phyloP scores from a whole-genome alignment of 768 basidiomycete genomes.

The Lactarius psammicola region DNA sequence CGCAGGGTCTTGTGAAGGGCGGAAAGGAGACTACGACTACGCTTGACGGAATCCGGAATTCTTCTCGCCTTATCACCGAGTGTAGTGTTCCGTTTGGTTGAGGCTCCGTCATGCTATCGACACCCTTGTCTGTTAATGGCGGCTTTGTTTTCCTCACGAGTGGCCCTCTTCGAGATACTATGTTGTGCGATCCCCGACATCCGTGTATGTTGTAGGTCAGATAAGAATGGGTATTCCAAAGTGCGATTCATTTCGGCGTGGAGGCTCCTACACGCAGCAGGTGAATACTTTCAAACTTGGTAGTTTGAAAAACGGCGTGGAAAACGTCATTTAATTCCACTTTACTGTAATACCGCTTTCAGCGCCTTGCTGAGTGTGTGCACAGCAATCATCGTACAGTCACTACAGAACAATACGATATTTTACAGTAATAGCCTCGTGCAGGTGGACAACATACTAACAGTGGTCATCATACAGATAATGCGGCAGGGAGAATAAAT shows the following conservation, averaged over 20 bases:
- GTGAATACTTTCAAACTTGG: not conserved
- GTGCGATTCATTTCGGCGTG: not conserved
- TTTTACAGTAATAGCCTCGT: slow-evolving; percentile 8
- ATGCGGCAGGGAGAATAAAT: not conserved
- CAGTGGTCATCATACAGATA: slow-evolving; percentile 19
- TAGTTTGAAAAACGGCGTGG: not conserved
- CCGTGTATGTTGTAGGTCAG: not conserved
- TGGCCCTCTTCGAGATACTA: not conserved
- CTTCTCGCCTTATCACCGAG: not conserved
- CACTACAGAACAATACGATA: slow-evolving; percentile 1
- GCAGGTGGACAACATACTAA: slow-evolving; percentile 5
- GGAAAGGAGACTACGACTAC: slow-evolving; percentile 27
- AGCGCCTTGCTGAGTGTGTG: not conserved
- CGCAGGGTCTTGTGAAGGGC: slow-evolving; percentile 32
- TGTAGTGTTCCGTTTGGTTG: not conserved
- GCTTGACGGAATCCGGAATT: not conserved
- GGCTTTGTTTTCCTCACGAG: not conserved
- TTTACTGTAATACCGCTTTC: not conserved
- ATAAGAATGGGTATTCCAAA: not conserved
- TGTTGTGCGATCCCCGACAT: not conserved
- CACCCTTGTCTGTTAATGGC: not conserved
- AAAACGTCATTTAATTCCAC: not conserved
- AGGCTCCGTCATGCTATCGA: not conserved
- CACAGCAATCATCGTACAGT: not conserved
- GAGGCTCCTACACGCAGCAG: not conserved